A percentile compares a stretch with the other conserved stretches of the same genome.
phyloP scores from a whole-genome alignment of 805 yeast species.

The Hanseniaspora lindneri region DNA sequence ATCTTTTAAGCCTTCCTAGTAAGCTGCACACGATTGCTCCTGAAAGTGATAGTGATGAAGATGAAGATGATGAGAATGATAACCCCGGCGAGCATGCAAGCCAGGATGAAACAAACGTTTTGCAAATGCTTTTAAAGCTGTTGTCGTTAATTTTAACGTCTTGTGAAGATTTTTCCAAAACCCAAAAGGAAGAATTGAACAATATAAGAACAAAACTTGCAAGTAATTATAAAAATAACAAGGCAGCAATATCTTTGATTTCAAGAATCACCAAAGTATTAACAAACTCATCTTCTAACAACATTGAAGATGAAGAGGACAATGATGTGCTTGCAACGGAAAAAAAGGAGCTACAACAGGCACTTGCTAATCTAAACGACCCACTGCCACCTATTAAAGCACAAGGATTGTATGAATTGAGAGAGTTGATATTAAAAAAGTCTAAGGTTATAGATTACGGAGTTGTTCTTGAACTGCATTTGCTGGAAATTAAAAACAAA shows the following conservation, averaged over 20 bases:
- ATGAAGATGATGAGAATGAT: slow-evolving; percentile 27
- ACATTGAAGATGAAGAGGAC: not conserved
- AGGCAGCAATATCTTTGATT: not conserved
- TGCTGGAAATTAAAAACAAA: slow-evolving; percentile 53
- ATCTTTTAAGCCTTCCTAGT: slow-evolving; percentile 12
- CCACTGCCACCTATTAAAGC: slow-evolving; percentile 76
- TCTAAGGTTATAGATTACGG: slow-evolving; percentile 42
- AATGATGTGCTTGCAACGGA: too few species aligned
- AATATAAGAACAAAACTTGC: not conserved
- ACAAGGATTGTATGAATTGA: slow-evolving; percentile 60
- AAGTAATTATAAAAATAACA: not conserved
- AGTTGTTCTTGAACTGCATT: slow-evolving; percentile 49
- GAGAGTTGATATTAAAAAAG: slow-evolving; percentile 40
- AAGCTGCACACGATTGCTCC: slow-evolving; percentile 21
- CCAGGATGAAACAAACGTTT: too few species aligned
- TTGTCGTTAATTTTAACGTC: slow-evolving; percentile 31
- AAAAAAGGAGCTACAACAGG: slow-evolving; percentile 38
- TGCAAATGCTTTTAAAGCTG: slow-evolving; percentile 26
- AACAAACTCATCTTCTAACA: not conserved
- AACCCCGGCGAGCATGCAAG: too few species aligned
- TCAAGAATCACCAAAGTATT: slow-evolving; percentile 7
- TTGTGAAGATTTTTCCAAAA: not conserved
- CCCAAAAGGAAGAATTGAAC: not conserved
- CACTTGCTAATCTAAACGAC: slow-evolving; percentile 58
- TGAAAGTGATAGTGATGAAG: slow-evolving; percentile 22